Base-by-base conservation (phyloP, 148 eudicot species). In the Rhododendron mucronatum region DNA sequence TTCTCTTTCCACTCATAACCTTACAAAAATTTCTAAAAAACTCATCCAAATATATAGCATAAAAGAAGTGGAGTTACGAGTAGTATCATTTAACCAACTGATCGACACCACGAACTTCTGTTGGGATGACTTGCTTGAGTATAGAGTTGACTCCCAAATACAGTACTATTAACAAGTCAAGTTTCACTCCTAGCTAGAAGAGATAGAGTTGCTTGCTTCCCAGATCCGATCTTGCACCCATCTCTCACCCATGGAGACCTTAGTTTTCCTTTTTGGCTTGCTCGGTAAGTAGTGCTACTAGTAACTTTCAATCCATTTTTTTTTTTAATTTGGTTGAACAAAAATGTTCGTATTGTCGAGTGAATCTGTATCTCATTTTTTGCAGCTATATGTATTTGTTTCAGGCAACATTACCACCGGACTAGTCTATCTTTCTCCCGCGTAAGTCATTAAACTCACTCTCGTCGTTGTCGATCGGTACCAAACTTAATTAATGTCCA, bases 351-450 rank as follows among this genome's bases (percentile, higher is more conserved):
- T 3, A 13, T 11, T 4, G 15, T 28, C 5, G 5, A 69, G 35
- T 69, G 5, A 69, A 28, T 65, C 73, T 9, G 13, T 28, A 3
- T 71, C 39, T 71, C 41, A 11, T 30, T 13, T 30, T 30, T 13
- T 71, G 20, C 3, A 10, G 12, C 3, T 10, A 5, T 30, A 4
- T 30, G 8, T 71, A 71, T 71, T 15, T 30, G 76, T 71, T 71
- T 71, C 76, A 71, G 76, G 76, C 76, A 71, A 71, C 41, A 13
- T 71, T 71, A 71, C 76, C 39, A 71, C 76, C 76, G 76, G 76
- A 4, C 39, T 71, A 71, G 76, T 71, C 41, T 71, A 71, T 33
- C 76, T 71, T 33, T 14, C 76, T 71, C 76, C 76, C 1, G 76
- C 3, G 76, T 71, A 71, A 71, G 76, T 71, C 30, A 67, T 26